These are phyloP conservation scores for Metarhizium anisopliae DNA, from an alignment of 2,329 filamentous ascomycete genomes.

Conservation along the genomic window DNA sequence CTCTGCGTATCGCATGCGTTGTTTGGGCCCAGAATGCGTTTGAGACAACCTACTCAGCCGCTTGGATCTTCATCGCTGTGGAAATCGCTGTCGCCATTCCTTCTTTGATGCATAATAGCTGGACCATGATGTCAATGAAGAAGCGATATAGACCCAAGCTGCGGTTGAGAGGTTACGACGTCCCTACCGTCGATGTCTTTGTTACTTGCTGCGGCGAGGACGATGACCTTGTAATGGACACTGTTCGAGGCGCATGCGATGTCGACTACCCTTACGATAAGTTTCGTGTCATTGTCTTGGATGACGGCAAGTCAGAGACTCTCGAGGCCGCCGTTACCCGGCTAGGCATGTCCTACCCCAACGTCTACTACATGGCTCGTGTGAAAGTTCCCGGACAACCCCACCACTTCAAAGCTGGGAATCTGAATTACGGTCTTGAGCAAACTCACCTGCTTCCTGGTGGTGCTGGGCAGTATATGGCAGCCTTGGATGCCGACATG, in stretches of 20 bases:
- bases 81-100: slow-evolving; percentile 45
- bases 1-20: slow-evolving; percentile 41
- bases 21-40: slow-evolving; percentile 37
- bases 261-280: slow-evolving; percentile 44
- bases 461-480: slow-evolving; percentile 48
- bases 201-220: slow-evolving; percentile 51
- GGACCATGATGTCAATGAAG: slow-evolving; percentile 49
- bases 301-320: slow-evolving; percentile 40
- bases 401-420: slow-evolving; percentile 56
- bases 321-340: slow-evolving; percentile 31
- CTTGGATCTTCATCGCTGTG: slow-evolving; percentile 49
- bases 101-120: slow-evolving; percentile 46
- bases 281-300: slow-evolving; percentile 46
- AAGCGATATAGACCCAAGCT: slow-evolving; percentile 44
- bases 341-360: slow-evolving; percentile 31
- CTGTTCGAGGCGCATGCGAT: slow-evolving; percentile 43
- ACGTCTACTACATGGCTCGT: slow-evolving; percentile 44
- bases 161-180: slow-evolving; percentile 36
- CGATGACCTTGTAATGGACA: slow-evolving; percentile 46
- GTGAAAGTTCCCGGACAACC: slow-evolving; percentile 37
- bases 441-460: slow-evolving; percentile 40
- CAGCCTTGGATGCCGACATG: slow-evolving; percentile 61
- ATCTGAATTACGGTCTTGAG: slow-evolving; percentile 51
- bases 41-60: slow-evolving; percentile 33
- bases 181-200: slow-evolving; percentile 47